phyloP scores from a whole-genome alignment of 139 green algal genomes.

The Chlorella ohadii region DNA sequence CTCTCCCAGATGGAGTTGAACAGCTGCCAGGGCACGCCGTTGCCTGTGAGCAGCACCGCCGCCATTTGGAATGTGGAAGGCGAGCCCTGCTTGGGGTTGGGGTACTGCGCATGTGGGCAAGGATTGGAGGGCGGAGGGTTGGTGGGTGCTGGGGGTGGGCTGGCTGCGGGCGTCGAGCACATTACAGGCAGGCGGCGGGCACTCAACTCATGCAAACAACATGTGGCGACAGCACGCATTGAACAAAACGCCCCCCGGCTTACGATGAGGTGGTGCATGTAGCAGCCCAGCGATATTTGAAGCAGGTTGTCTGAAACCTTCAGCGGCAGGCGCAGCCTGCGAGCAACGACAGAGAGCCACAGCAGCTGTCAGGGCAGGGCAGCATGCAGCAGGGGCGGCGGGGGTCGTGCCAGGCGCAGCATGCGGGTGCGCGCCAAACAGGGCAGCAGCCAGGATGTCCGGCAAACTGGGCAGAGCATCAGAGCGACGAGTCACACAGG shows the following conservation, averaged over 20 bases:
- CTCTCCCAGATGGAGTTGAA: constrained; percentile 21
- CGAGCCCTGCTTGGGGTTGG: too few species aligned
- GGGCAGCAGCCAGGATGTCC: too few species aligned
- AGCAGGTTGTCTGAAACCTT: constrained; percentile 13
- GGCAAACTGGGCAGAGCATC: too few species aligned
- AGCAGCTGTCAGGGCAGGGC: not conserved
- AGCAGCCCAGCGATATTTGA: constrained; percentile 11
- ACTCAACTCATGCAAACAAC: not conserved
- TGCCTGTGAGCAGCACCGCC: constrained; percentile 26
- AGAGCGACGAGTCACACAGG: too few species aligned
- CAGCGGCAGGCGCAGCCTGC: not conserved
- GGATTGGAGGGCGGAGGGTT: not conserved
- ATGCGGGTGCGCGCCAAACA: too few species aligned
- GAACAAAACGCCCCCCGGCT: too few species aligned
- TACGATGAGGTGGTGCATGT: constrained; percentile 19
- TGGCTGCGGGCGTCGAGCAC: not conserved
- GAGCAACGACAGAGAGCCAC: not conserved
- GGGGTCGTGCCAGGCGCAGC: too few species aligned
- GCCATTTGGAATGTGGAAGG: not conserved
- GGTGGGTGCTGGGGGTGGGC: not conserved
- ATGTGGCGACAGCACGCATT: not conserved
- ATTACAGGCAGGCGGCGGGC: not conserved
- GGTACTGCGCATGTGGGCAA: not conserved
- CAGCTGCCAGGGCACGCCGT: constrained; percentile 25
- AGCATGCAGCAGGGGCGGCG: not conserved